These are phyloP conservation scores for Candida loeiensis DNA, from an alignment of 805 yeast species.

Conservation along the genomic window DNA sequence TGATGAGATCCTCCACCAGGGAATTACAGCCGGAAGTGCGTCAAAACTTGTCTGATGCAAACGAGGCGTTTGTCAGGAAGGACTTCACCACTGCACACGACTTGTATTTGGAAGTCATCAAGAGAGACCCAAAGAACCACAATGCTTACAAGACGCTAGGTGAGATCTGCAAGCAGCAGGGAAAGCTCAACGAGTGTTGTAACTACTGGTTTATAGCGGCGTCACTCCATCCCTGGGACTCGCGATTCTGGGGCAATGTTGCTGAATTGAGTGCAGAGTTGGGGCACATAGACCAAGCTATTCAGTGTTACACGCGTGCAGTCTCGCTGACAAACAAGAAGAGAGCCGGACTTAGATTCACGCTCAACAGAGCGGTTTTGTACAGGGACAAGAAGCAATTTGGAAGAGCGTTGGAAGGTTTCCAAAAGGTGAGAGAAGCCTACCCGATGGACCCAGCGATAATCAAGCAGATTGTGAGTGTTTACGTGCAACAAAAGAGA, in stretches of 20 bases:
- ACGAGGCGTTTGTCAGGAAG: conserved; percentile 70
- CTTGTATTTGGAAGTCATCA: conserved; percentile 65
- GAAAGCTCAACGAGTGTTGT: conserved; percentile 67
- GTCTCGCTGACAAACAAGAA: conserved; percentile 42
- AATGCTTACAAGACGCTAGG: conserved; percentile 88
- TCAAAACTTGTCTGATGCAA: conserved; percentile 63
- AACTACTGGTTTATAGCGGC: conserved; percentile 82
- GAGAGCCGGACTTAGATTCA: conserved; percentile 42
- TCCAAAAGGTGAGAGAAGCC: conserved; percentile 50
- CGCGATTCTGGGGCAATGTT: conserved; percentile 72
- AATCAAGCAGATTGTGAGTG: conserved; percentile 54
- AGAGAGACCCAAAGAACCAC: conserved; percentile 70
- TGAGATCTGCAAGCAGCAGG: conserved; percentile 70
- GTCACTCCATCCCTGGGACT: conserved; percentile 69
- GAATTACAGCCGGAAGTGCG: conserved; percentile 73
- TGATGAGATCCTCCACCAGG: conserved; percentile 32
- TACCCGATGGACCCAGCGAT: conserved; percentile 60
- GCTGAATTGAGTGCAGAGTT: conserved; percentile 64
- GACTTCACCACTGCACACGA: conserved; percentile 59
- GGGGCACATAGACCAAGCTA: conserved; percentile 71
- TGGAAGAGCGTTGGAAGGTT: conserved; percentile 72
- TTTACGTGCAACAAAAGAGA: conserved; percentile 54
- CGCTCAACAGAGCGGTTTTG: conserved; percentile 58
- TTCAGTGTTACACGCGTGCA: conserved; percentile 72
- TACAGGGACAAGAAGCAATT: conserved; percentile 63